These are phyloP conservation scores for Podaxis sp. DNA, from an alignment of 768 basidiomycete genomes.

Conservation along the genomic window DNA sequence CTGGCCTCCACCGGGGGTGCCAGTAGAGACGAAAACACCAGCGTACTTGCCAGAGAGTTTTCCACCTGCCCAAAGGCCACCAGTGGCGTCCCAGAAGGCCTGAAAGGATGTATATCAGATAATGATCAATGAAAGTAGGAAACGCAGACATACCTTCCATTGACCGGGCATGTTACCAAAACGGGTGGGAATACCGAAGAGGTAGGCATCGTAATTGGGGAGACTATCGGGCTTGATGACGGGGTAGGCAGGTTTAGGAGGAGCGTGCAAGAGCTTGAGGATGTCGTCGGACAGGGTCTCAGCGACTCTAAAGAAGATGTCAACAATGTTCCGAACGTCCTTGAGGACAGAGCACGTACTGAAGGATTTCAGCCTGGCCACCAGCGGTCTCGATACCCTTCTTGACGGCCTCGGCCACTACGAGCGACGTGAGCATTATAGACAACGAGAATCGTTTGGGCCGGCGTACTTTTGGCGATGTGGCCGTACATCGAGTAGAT, in stretches of 20 bases:
- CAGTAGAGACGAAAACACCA: conserved; percentile 72
- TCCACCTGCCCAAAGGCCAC: conserved; percentile 59
- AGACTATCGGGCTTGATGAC: conserved; percentile 51
- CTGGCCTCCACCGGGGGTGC: conserved; percentile 79
- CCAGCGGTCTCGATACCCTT: conserved; percentile 46
- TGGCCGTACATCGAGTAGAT: conserved; percentile 79
- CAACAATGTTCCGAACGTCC: not conserved
- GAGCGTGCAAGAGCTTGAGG: conserved; percentile 58
- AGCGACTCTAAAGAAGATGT: conserved; percentile 46
- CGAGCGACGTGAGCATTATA: conserved; percentile 10
- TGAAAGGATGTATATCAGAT: conserved; percentile 21
- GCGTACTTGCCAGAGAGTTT: conserved; percentile 73
- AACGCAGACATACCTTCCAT: conserved; percentile 28
- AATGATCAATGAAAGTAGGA: not conserved
- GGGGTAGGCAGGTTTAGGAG: conserved; percentile 58
- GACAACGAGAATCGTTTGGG: not conserved
- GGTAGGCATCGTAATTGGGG: conserved; percentile 55
- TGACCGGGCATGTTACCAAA: conserved; percentile 78
- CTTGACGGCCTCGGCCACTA: conserved; percentile 62
- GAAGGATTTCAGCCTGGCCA: conserved; percentile 50
- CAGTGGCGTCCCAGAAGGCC: conserved; percentile 78
- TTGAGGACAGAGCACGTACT: conserved; percentile 35
- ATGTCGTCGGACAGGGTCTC: conserved; percentile 74
- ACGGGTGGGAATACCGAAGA: conserved; percentile 71
- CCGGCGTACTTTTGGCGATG: conserved; percentile 55